Percentiles rank a stretch among this genome's conserved stretches.
Evolutionary conservation across 306 rosid species (phyloP).

Genomic region (Urtica urens): DNA sequence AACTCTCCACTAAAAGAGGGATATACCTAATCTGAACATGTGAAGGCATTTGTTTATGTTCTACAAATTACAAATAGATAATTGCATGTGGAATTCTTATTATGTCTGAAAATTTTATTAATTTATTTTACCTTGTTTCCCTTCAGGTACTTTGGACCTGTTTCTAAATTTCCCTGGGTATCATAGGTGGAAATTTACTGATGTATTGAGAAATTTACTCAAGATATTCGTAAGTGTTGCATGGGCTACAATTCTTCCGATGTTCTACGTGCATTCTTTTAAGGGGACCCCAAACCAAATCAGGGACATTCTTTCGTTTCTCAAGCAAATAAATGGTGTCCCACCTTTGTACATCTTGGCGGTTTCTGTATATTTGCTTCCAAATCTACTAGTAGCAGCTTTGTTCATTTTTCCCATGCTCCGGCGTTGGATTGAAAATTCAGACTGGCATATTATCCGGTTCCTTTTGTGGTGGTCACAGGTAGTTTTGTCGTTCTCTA

Average conservation of each 20-base stretch:
- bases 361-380: constrained; percentile 69
- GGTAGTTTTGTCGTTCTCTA: constrained; percentile 32
- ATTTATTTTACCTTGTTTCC: constrained; percentile 15
- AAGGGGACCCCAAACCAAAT: constrained; percentile 21
- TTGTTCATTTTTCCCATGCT: constrained; percentile 87
- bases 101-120: too few species aligned
- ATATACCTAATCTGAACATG: too few species aligned
- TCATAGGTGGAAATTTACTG: constrained; percentile 74
- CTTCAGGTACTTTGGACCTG: constrained; percentile 70
- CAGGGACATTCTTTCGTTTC: constrained; percentile 38
- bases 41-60: too few species aligned
- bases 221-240: constrained; percentile 66
- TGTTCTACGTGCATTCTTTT: constrained; percentile 55
- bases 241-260: constrained; percentile 74
- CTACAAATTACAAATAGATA: too few species aligned
- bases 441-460: constrained; percentile 87
- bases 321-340: constrained; percentile 38
- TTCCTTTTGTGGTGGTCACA: constrained; percentile 97
- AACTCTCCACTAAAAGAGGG: too few species aligned
- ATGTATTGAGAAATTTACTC: constrained; percentile 63
- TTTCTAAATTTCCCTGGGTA: constrained; percentile 76
- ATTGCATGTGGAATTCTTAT: too few species aligned
- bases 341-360: constrained; percentile 66
- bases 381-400: constrained; percentile 57
- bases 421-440: constrained; percentile 97